These are phyloP conservation scores for Digitaria exilis DNA, from an alignment of 202 grass and related monocot genomes.

Conservation along the genomic window DNA sequence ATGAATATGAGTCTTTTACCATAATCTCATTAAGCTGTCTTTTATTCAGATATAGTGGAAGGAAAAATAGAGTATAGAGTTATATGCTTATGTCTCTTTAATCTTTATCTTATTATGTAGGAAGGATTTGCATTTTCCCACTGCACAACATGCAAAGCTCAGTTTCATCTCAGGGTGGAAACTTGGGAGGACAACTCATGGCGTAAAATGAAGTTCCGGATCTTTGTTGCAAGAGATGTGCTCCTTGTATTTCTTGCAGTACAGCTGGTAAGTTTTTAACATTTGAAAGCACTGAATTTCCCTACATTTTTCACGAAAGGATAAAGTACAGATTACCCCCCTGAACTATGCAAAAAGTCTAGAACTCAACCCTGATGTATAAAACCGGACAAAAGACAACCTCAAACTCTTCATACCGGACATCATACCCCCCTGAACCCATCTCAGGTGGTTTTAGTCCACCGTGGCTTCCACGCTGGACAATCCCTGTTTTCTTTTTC, in stretches of 20 bases:
- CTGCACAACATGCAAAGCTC: slow-evolving; percentile 87
- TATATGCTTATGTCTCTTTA: not conserved
- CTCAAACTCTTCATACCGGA: too few species aligned
- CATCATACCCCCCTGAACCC: too few species aligned
- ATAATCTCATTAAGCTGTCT: not conserved
- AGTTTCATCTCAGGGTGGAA: slow-evolving; percentile 76
- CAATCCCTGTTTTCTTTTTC: too few species aligned
- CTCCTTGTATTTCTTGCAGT: slow-evolving; percentile 74
- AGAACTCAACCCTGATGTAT: too few species aligned
- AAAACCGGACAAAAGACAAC: too few species aligned
- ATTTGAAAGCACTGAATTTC: slow-evolving; percentile 23
- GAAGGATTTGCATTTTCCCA: slow-evolving; percentile 87
- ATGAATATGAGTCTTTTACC: not conserved
- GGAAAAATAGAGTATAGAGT: not conserved
- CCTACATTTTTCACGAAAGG: too few species aligned
- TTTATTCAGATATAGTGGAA: not conserved
- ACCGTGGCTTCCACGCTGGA: too few species aligned
- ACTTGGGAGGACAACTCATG: slow-evolving; percentile 73
- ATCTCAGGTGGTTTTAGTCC: too few species aligned
- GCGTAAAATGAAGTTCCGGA: slow-evolving; percentile 82
- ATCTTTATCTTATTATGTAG: slow-evolving; percentile 55
- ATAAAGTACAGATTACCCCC: too few species aligned
- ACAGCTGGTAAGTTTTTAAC: slow-evolving; percentile 60
- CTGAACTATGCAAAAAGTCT: too few species aligned
- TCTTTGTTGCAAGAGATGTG: slow-evolving; percentile 82